phyloP scores from a whole-genome alignment of 2,329 filamentous ascomycete genomes.

The Ophiostoma montium region DNA sequence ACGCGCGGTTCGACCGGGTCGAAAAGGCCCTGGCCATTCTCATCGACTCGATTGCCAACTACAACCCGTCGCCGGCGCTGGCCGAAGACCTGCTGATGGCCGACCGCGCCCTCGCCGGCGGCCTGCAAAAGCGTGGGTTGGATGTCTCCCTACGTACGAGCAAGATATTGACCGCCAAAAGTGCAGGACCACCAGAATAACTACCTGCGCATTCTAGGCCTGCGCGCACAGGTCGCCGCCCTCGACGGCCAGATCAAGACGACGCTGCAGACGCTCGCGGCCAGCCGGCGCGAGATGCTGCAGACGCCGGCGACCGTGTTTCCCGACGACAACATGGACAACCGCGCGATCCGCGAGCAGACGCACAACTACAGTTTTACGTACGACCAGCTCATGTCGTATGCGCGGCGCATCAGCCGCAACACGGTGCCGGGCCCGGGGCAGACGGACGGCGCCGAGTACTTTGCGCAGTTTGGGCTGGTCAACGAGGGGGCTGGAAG shows the following conservation, averaged over 20 bases:
- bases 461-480: conserved; percentile 4
- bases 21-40: conserved; percentile 54
- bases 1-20: conserved; percentile 49
- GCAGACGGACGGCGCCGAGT: conserved; percentile 26
- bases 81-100: conserved; percentile 57
- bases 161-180: conserved; percentile 18
- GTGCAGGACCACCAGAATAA: conserved; percentile 66
- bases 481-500: not conserved
- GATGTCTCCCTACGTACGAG: not conserved
- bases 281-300: conserved; percentile 58
- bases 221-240: conserved; percentile 49
- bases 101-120: conserved; percentile 51
- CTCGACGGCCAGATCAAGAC: conserved; percentile 62
- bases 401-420: conserved; percentile 66
- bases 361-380: conserved; percentile 38
- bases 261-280: conserved; percentile 54
- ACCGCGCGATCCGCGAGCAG: conserved; percentile 15
- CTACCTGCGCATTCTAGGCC: conserved; percentile 49
- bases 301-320: conserved; percentile 44
- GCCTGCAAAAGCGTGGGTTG: conserved; percentile 47
- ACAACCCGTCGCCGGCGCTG: conserved; percentile 57
- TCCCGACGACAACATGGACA: conserved; percentile 24
- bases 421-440: conserved; percentile 59
- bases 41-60: conserved; percentile 68
- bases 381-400: conserved; percentile 61